Base-by-base conservation (phyloP, 2,329 filamentous ascomycete species). In the Capronia americana region DNA sequence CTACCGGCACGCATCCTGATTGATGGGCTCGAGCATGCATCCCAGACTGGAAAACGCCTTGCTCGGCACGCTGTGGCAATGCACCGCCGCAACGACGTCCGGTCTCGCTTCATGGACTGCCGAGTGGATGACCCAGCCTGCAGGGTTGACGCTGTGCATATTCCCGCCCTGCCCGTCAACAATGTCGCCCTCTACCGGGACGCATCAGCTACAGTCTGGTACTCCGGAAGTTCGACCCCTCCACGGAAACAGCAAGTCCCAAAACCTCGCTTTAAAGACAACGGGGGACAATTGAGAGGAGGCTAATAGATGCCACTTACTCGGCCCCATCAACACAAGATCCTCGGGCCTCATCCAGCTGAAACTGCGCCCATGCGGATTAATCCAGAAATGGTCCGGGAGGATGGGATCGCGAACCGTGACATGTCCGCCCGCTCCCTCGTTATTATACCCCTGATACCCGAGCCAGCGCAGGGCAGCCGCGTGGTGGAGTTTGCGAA, bases 41-140 rank as follows among this genome's bases (percentile, higher is more conserved):
- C 88, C 88, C 30, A 89, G 82, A 0, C 86, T 78, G 70, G 85
- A 87, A 78, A 90, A 90, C 10, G 88, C 84, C 62, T 86, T 85
- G 4, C 86, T 86, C 69, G 87, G 83, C 44, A 87, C 80, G 20
- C 82, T 83, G 74, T 88, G 86, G 2, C 84, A 84, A 74, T 88
- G 86, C 0, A 85, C 85, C 2, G 85, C 86, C 57, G 84, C 85
- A 60, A 84, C 79, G 20, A 88, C 81, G 71, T 88, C 86, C 0
- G 86, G 85, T 1, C 86, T 81, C 1, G 86, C 86, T 34, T 81
- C 80, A 71, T 88, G 85, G 2, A 88, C 84, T n/a, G 85, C 85
- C 4, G 83, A 82, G 73, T 88, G 86, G 58, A 88, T 88, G 77
- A 86, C 83, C 71, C 87, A 88, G 0, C 85, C 86, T 56, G 81